Base-by-base conservation (phyloP, 2,329 filamentous ascomycete species). In the Fonsecaea monophora region DNA sequence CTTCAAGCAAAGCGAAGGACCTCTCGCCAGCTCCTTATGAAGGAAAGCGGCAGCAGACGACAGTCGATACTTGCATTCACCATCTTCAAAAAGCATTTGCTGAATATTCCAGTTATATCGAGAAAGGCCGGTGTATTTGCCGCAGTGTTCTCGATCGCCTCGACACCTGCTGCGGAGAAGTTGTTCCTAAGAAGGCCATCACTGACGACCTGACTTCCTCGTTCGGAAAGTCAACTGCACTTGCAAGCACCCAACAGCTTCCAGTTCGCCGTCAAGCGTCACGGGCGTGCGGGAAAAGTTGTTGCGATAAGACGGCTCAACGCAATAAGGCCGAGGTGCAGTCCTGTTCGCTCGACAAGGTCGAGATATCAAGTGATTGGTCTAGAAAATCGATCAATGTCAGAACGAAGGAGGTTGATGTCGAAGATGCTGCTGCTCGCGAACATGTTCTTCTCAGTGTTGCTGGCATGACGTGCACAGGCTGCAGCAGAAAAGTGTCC, bases 41-140 rank as follows among this genome's bases (percentile, higher is more conserved):
- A 42, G 40, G 13, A 42, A 42, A 42, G 40, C 40, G 15, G 15
- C 15, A 42, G n/a, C 15, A 42, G 40, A 42, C 40, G 15, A 4
- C 40, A 5, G 40, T 42, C 30, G 48, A 56, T 45, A 67, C 72
- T n/a, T 75, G 73, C 67, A 68, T 58, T 61, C 66, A 37, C 40
- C 73, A 75, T 50, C 68, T 74, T 6, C 53, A 65, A 34, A 63
- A 70, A 21, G 73, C 73, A 30, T 71, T 73, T 54, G 68, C 72
- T 10, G 66, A 71, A 62, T 75, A 74, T 69, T 68, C 68, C 59
- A 68, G 64, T 9, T 74, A 73, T 67, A 69, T 75, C 10, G 70
- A 73, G 37, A 63, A 68, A 53, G 72, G 70, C 45, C 68, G 68
- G 35, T 75, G 73, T 62, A 74, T 75, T 57, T 74, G 73, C 53